Conservation (phyloP, 192 early-diverging fungal species). For the Mortierella hygrophila region DNA sequence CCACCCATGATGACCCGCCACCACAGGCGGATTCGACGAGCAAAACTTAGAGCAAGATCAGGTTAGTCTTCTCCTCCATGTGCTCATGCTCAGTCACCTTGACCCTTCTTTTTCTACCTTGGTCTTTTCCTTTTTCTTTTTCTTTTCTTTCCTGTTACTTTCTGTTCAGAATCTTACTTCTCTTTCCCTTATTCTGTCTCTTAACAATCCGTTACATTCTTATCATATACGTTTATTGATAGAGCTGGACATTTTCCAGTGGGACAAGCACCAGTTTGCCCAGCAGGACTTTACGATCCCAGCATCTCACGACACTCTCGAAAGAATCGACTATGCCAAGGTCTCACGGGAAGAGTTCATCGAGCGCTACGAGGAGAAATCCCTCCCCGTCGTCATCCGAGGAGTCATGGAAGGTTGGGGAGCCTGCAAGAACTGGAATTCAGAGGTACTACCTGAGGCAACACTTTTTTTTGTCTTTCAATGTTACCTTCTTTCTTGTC, state of each 20-base stretch:
- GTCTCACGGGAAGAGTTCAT: conserved; percentile 72
- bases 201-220: not conserved
- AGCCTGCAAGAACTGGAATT: conserved; percentile 68
- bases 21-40: conserved; percentile 55
- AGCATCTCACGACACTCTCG: conserved; percentile 60
- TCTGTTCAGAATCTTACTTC: not conserved
- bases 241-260: conserved; percentile 77
- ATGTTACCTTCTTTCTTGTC: not conserved
- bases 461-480: not conserved
- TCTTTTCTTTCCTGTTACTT: not conserved
- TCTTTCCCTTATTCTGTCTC: no score
- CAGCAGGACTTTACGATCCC: conserved; percentile 65
- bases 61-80: conserved; percentile 27
- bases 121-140: not conserved
- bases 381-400: conserved; percentile 71
- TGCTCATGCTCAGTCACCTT: not conserved
- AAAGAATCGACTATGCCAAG: conserved; percentile 66
- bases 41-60: conserved; percentile 63
- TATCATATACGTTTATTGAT: not conserved
- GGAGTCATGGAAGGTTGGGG: conserved; percentile 69
- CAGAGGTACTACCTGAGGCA: conserved; percentile 47
- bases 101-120: not conserved
- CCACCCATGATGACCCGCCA: conserved; percentile 53
- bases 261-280: conserved; percentile 66
- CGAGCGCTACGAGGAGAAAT: conserved; percentile 63